Evolutionary conservation across 768 basidiomycete species (phyloP), one percentile per base, ranked within the genome.

Genomic region (Leccinum variicolor): DNA sequence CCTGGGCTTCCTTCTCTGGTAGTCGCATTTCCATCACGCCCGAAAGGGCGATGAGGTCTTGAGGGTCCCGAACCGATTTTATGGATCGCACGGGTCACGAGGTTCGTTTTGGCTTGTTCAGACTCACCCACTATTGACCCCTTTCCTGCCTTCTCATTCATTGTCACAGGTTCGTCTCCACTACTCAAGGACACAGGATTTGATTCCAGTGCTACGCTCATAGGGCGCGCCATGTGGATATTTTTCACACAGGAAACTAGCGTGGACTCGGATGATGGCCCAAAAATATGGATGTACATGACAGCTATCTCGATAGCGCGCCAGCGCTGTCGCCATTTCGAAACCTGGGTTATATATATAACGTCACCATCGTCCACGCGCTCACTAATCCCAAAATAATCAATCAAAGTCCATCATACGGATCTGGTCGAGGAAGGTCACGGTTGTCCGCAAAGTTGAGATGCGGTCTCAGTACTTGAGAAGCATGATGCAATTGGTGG

Each of bases 341-440:
- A 15, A 29, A 17, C 28, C 14, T 25, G 21, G 14, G 23, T 10
- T 21, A 51, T 51, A 21, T 51, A 34, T 21, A 23, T 51, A 23
- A 50, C 19, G 5, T n/a, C 25, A 48, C 29, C 9, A 13, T 31
- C 29, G 33, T 25, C 50, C 50, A 28, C 21, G 19, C 19, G 19
- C 19, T 43, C 19, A 11, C 33, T 7, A 51, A 28, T 10, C 9
- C 10, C 17, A 15, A 5, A 48, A 17, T 33, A 33, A 51, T 9
- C 7, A 23, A 54, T 70, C 50, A 70, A 48, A 72, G 62, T 46
- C 69, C 69, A 50, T 73, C 67, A 49, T 71, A 73, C 10, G 59
- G 69, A 52, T 72, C 65, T 17, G 69, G 71, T 21, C 66, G 66
- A 51, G 69, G 66, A 19, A 71, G 61, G 48, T 63, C 47, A n/a